Base-by-base conservation (phyloP, 2,329 filamentous ascomycete species). In the Ophioceras dolichostomum region DNA sequence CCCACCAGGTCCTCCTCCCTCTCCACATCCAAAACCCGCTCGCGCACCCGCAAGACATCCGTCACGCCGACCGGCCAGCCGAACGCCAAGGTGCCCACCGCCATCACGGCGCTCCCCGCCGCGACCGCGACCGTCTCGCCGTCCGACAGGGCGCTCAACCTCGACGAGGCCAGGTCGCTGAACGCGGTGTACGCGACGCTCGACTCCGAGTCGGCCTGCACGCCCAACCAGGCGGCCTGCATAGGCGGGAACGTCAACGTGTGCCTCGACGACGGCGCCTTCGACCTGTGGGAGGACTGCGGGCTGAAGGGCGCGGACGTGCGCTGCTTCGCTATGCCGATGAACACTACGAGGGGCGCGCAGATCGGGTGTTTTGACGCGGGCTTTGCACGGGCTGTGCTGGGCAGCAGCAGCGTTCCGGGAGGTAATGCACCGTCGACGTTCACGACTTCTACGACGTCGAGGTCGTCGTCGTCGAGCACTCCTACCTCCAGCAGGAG, bases 241-340 rank as follows among this genome's bases (percentile, higher is more conserved):
- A 64, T 77, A 32, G 50, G 57, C 12, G 67, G 69, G 17, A 59
- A 64, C 35, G 47, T 68, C 4, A 70, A 59, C n/a, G 49, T 50
- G 12, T 79, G 74, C 47, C 51, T 53, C 20, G 41, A 43, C 10
- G 49, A 46, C 0, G 76, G 68, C 45, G 7, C 22, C 8, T 37
- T 26, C 29, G 19, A 37, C 8, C n/a, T 32, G 10, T 4, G 16
- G 5, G 10, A 27, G n/a, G 36, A 37, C 20, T 37, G 36, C 29
- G 10, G 5, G 3, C 46, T 52, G 4, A 59, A 73, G 14, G 48
- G 45, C 1, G 42, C 51, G 9, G 55, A 53, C 9, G 50, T 52
- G 32, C 51, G 56, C 34, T 78, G 73, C 51, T 68, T 64, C 34
- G 73, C 69, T 2, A 50, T 76, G 42, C 74, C 74, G 1, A 65